Evolutionary conservation across 768 basidiomycete species (phyloP).

Genomic region (Hypholoma sublateritium): DNA sequence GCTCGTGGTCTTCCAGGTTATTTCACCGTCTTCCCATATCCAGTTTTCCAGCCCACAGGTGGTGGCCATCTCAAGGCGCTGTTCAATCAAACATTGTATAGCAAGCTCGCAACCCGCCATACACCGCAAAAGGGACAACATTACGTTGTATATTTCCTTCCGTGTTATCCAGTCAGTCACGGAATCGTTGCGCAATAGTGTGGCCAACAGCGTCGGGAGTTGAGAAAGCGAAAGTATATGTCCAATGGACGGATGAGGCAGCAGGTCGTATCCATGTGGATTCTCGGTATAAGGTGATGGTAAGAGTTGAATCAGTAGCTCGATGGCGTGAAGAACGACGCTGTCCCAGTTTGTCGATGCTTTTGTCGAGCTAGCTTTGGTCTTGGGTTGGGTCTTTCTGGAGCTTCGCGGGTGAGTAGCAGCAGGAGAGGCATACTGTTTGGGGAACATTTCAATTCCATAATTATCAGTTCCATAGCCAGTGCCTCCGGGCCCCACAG

Average conservation of each 20-base stretch:
- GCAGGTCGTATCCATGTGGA: conserved; percentile 44
- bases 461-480: conserved; percentile 40
- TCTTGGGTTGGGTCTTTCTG: background rate
- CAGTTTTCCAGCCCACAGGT: conserved; percentile 45
- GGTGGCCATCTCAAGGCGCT: conserved; percentile 35
- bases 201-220: conserved; percentile 43
- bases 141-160: conserved; percentile 45
- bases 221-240: conserved; percentile 43
- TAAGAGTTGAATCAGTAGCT: conserved; percentile 38
- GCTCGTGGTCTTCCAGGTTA: conserved; percentile 36
- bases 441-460: background rate
- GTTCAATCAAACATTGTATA: conserved; percentile 40
- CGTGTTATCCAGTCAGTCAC: conserved; percentile 53
- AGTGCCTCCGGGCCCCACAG: conserved; percentile 53
- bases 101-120: conserved; percentile 55
- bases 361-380: background rate
- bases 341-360: conserved; percentile 38
- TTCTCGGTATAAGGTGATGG: conserved; percentile 45
- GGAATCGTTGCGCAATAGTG: conserved; percentile 54
- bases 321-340: conserved; percentile 35
- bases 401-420: background rate
- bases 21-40: conserved; percentile 46
- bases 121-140: conserved; percentile 44
- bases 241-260: conserved; percentile 47
- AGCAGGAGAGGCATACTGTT: too few relatives aligned